Conservation (phyloP, 2,329 filamentous ascomycete genomes). For the Lithohypha guttulata region DNA sequence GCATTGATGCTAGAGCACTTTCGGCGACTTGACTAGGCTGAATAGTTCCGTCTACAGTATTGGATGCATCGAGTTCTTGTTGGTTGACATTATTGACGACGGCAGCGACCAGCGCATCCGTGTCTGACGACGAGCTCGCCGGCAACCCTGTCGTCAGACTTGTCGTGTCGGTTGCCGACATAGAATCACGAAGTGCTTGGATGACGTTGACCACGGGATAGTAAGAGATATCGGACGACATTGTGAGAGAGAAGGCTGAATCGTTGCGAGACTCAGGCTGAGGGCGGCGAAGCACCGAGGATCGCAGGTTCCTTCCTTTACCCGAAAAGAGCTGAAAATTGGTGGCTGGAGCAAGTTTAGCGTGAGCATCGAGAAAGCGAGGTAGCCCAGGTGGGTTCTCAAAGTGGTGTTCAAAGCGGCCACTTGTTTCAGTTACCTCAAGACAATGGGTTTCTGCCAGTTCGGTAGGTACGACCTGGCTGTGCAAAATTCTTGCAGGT, state of each 20-base stretch:
- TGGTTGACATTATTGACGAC: not conserved
- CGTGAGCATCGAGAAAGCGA: no score
- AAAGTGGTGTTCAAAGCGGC: no score
- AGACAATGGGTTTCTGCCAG: no score
- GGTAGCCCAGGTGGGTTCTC: no score
- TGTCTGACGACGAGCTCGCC: not conserved
- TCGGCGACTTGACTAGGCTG: not conserved
- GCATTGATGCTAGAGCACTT: slow-evolving; percentile 18
- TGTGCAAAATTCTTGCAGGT: no score
- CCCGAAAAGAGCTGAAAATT: not conserved
- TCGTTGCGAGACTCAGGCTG: not conserved
- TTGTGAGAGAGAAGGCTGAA: slow-evolving; percentile 1
- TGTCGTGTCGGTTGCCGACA: not conserved
- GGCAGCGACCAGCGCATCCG: slow-evolving; percentile 1
- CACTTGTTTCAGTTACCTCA: no score
- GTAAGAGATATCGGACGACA: not conserved
- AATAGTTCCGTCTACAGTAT: slow-evolving; percentile 1
- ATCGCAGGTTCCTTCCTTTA: not conserved
- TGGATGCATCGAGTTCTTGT: slow-evolving; percentile 9
- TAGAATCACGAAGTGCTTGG: not conserved
- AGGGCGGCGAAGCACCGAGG: not conserved
- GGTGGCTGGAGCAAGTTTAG: not conserved
- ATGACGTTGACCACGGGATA: not conserved
- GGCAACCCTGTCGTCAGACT: not conserved
- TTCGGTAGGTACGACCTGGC: no score